phyloP scores from a whole-genome alignment of 2,329 filamentous ascomycete genomes.

The Nothomitra cinnamomea region DNA sequence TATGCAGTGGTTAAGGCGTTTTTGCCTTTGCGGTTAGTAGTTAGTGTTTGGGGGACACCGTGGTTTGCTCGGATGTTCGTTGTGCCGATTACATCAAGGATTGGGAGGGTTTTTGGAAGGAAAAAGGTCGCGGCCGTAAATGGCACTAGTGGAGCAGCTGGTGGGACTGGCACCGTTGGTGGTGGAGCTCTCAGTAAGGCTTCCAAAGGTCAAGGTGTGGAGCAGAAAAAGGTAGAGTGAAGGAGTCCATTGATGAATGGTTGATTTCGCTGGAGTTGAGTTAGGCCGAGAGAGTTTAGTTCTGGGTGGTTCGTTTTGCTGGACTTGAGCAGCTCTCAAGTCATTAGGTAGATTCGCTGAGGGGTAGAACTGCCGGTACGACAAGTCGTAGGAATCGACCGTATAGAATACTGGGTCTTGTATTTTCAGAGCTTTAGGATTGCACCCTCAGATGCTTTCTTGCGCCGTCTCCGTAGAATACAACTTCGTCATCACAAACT shows the following conservation, averaged over 20 bases:
- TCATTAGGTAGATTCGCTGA: no score
- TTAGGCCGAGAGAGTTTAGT: no score
- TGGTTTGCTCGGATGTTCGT: slow-evolving; percentile 66
- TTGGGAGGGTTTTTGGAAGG: slow-evolving; percentile 14
- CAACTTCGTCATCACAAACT: no score
- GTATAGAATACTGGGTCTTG: no score
- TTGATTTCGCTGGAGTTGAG: background rate
- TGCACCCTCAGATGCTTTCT: no score
- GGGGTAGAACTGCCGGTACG: no score
- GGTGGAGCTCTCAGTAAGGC: slow-evolving; percentile 17
- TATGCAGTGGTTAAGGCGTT: slow-evolving; percentile 82
- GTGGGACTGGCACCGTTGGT: slow-evolving; percentile 19
- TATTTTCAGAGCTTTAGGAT: no score
- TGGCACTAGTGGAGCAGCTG: slow-evolving; percentile 12
- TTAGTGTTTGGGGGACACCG: slow-evolving; percentile 77
- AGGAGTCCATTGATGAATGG: background rate
- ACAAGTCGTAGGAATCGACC: no score
- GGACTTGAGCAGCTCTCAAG: no score
- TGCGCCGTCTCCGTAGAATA: no score
- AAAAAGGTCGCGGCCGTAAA: slow-evolving; percentile 6
- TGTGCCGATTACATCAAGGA: slow-evolving; percentile 22
- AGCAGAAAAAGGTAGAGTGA: background rate
- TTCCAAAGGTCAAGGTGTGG: background rate
- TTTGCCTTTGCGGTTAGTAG: slow-evolving; percentile 56
- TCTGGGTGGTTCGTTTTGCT: no score